Conservation (phyloP, 352 stramenopile species). For the Phytopythium ostracodes region DNA sequence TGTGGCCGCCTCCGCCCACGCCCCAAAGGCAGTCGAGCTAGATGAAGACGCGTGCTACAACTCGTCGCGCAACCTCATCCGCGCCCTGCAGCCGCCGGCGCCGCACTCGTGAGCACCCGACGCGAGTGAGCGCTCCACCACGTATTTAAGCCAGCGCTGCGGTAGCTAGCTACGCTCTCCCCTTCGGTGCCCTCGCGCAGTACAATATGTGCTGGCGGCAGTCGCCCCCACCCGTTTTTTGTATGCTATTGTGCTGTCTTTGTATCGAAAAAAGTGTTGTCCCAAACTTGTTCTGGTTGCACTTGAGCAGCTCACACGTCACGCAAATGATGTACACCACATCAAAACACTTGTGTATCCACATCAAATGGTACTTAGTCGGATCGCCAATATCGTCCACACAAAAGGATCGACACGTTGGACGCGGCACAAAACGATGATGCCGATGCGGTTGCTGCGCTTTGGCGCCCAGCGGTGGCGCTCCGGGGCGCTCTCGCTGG, state of each 20-base stretch:
- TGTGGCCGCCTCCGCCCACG: not conserved
- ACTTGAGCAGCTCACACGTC: not conserved
- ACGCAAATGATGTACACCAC: not conserved
- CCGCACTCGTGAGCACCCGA: constrained; percentile 1
- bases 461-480: not conserved
- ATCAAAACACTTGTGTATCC: too few species aligned
- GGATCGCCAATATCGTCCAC: not conserved
- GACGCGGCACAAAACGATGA: too few species aligned
- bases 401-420: not conserved
- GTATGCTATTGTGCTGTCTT: too few species aligned
- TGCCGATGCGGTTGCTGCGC: constrained; percentile 1
- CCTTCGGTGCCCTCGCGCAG: not conserved
- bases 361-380: not conserved
- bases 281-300: not conserved
- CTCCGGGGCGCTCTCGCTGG: not conserved
- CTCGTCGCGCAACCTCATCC: constrained; percentile 21
- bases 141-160: constrained; percentile 7
- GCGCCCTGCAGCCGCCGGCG: constrained; percentile 18
- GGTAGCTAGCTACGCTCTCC: not conserved
- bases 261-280: too few species aligned
- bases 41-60: constrained; percentile 21
- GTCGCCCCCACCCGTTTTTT: not conserved
- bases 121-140: not conserved
- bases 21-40: constrained; percentile 1
- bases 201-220: not conserved